Evolutionary conservation across 2,329 filamentous ascomycete species (phyloP), one percentile per base, ranked within the genome.

Genomic region (Arthrinium puccinioides): DNA sequence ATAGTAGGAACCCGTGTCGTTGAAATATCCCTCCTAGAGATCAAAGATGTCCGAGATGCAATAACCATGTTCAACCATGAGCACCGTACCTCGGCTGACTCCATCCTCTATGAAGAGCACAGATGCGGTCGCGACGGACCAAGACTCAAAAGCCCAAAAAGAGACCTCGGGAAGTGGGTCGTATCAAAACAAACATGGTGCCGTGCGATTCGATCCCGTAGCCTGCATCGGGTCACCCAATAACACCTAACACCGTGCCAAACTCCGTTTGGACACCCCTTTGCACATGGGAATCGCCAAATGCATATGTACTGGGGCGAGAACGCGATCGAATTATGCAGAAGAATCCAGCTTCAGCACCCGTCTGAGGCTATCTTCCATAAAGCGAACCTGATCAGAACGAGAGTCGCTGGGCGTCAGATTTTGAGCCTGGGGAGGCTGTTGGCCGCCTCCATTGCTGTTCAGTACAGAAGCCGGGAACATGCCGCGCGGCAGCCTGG

Each of bases 351-450:
- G 39, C 33, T 75, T 76, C 42, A 77, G 59, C 37, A 76, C 66
- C 40, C 69, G 65, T 32, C 72, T 66, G 39, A 77, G 65, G 44
- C 64, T 64, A 35, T 74, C 67, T 47, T 77, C 73, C 64, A 76
- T 70, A 9, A 63, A 61, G 30, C 65, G 52, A 25, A 75, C 51
- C 37, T 68, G 61, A n/a, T 59, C 49, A 5, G 60, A 43, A 16
- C 51, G 55, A 19, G 45, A 37, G 23, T 45, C 42, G 9, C 39
- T 40, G 11, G 49, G 33, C 15, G 34, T 41, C 20, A 39, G 28
- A 33, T 34, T 44, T 18, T 45, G 41, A 19, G 45, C 27, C 18
- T 29, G 33, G 11, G 18, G 20, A 14, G 24, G 20, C 24, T 21
- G 24, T 16, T 8, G 8, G 8, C 33, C 24, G 10, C 16, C 13